Base-by-base conservation (phyloP, 2,329 filamentous ascomycete species). In the Rasamsonia emersonii region DNA sequence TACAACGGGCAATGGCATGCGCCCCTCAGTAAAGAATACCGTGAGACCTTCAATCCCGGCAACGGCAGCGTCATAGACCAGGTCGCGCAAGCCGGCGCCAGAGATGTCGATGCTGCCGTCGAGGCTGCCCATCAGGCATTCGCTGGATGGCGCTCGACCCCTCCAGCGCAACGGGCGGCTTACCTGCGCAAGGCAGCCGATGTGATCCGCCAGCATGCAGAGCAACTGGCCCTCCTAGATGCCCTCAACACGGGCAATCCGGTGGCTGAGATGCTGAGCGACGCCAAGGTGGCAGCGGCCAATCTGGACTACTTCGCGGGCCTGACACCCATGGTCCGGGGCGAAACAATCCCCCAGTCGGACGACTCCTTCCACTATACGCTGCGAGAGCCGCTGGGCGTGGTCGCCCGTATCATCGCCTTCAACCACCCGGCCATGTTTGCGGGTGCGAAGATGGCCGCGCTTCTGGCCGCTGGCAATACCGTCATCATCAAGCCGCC, bases 391-490 rank as follows among this genome's bases (percentile, higher is more conserved):
- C 66, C 73, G 0, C 59, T 75, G 0, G 73, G 73, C 4, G 71
- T 77, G 2, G 71, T 74, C 0, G 69, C 62, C 1, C 65, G 69
- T 29, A 68, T 77, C 38, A 73, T 71, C 1, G 69, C 72, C 0
- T 77, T 73, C 51, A 77, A 77, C 47, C 70, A 75, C 39, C 72
- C 72, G 3, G 56, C 75, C 15, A 60, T 75, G 26, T 74, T 74
- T 40, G 69, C 70, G 2, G 69, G 71, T 27, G 73, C 71, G 3
- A 58, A 59, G 39, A 40, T 56, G 19, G 53, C 48, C 6, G 49
- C 56, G 9, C 49, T 54, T 5, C 38, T 58, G 9, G 54, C 51
- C 9, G 51, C 50, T 2, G 55, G 56, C 3, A 59, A 59, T 35
- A 47, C 46, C 19, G 50, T 58, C n/a, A 49, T 58, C 27, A 43